phyloP scores from a whole-genome alignment of 345 rosid species.

The Toxicodendron radicans region DNA sequence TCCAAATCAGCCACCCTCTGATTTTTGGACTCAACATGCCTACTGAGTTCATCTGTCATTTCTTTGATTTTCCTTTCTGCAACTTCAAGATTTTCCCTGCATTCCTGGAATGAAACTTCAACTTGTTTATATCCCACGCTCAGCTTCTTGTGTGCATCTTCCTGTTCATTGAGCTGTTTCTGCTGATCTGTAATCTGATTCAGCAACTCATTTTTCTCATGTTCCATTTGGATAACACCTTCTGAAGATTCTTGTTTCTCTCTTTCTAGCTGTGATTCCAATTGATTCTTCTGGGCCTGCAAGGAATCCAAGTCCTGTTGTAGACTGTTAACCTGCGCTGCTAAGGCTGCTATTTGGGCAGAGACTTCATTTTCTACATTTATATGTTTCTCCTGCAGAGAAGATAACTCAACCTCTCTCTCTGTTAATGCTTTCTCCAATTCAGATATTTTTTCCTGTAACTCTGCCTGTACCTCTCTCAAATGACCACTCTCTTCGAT shows the following conservation, averaged over 20 bases:
- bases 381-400: slow-evolving; percentile 39
- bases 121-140: no score
- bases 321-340: slow-evolving; percentile 40
- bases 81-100: slow-evolving; percentile 28
- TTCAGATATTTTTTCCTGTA: slow-evolving; percentile 35
- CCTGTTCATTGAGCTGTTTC: slow-evolving; percentile 47
- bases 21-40: slow-evolving; percentile 39
- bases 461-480: slow-evolving; percentile 28
- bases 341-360: slow-evolving; percentile 41
- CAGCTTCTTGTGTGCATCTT: slow-evolving; percentile 39
- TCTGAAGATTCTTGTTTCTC: slow-evolving; percentile 51
- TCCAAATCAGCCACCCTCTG: slow-evolving; percentile 47
- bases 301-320: slow-evolving; percentile 52
- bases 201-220: slow-evolving; percentile 33
- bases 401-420: slow-evolving; percentile 43
- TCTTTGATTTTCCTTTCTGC: slow-evolving; percentile 53
- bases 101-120: no score
- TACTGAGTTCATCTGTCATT: slow-evolving; percentile 32
- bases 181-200: slow-evolving; percentile 45
- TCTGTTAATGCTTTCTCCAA: slow-evolving; percentile 40
- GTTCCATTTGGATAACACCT: slow-evolving; percentile 40
- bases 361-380: slow-evolving; percentile 45
- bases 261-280: slow-evolving; percentile 47
- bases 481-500: slow-evolving; percentile 38
- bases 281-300: slow-evolving; percentile 38